Conservation (phyloP, 129 eudicot species). For the Glebionis coronaria region DNA sequence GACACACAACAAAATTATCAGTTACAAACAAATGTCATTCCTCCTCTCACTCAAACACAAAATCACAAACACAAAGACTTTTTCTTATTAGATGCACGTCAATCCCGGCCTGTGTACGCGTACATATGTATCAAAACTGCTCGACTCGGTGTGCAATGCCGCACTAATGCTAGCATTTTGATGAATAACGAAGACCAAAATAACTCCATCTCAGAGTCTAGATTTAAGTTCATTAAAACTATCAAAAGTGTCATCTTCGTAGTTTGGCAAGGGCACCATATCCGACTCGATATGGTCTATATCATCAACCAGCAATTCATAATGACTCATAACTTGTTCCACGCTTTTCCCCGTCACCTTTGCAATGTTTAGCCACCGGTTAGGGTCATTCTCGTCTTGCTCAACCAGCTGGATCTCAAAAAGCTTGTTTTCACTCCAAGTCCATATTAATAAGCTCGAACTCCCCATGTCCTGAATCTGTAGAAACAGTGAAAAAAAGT, state of each 20-base stretch:
- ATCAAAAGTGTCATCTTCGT: slow-evolving; percentile 8
- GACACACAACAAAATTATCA: too few species aligned
- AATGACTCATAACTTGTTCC: slow-evolving; percentile 61
- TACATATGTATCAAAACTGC: too few species aligned
- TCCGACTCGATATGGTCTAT: slow-evolving; percentile 54
- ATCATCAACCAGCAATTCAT: slow-evolving; percentile 42
- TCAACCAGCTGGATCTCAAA: slow-evolving; percentile 57
- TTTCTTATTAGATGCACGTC: too few species aligned
- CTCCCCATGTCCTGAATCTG: slow-evolving; percentile 35
- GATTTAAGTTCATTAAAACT: too few species aligned
- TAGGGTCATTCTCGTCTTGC: slow-evolving; percentile 57
- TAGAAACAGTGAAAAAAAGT: background rate
- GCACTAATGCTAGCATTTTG: too few species aligned
- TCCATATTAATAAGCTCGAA: slow-evolving; percentile 47
- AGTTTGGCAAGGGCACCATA: slow-evolving; percentile 51
- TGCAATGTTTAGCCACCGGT: slow-evolving; percentile 62
- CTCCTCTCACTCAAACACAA: too few species aligned
- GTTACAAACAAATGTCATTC: too few species aligned
- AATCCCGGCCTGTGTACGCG: too few species aligned
- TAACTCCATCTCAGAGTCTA: too few species aligned
- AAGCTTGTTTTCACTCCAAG: slow-evolving; percentile 49
- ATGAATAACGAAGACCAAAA: too few species aligned
- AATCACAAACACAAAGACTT: too few species aligned
- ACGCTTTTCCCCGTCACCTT: slow-evolving; percentile 45
- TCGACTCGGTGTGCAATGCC: too few species aligned